Evolutionary conservation across 1,284 basidiomycete genomes (phyloP), one percentile per base, ranked within the genome.

Genomic region (Naganishia cerealis): DNA sequence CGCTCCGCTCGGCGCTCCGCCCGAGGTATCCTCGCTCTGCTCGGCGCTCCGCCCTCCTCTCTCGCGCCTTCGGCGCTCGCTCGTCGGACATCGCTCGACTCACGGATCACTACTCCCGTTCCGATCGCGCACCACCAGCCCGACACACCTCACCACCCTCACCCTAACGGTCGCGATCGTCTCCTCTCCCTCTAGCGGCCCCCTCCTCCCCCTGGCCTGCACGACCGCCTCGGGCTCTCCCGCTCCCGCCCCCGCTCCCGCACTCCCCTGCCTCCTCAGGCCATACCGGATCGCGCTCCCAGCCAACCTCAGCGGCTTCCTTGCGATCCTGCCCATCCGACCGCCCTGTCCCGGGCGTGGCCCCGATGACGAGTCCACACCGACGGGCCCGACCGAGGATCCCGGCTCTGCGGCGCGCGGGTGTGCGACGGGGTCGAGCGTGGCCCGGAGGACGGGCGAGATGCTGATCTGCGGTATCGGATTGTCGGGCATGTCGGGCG

Each of bases 91-190:
- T 1, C 9, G n/a, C 10, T 66, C 53, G 12, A 80, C 78, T 73
- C 70, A 81, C 79, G 80, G 80, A 72, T 81, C 80, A 69, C 74
- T 76, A 12, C 72, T 75, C 0, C 83, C 83, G 56, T 81, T 82
- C 29, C 82, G 74, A 75, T 85, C 84, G 73, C 82, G 84, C 7
- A 81, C 80, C 15, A 82, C 77, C 39, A 85, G 75, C 16, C 77
- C 76, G n/a, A 78, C 72, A 1, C 81, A 83, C 1, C 77, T 76
- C 16, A 82, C 76, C 6, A 85, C 77, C 24, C 79, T 74, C 4
- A 83, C 79, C 48, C 81, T 75, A 18, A 83, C 70, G 61, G 73
- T 71, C 0, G 78, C 81, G 5, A 80, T 77, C 0, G 79, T 79
- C 55, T 77, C 74, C 57, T 82, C 80, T 26, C 77, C 77, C 5